phyloP scores from a whole-genome alignment of 257 asterid genomes.

The Nicotiana benthamiana region DNA sequence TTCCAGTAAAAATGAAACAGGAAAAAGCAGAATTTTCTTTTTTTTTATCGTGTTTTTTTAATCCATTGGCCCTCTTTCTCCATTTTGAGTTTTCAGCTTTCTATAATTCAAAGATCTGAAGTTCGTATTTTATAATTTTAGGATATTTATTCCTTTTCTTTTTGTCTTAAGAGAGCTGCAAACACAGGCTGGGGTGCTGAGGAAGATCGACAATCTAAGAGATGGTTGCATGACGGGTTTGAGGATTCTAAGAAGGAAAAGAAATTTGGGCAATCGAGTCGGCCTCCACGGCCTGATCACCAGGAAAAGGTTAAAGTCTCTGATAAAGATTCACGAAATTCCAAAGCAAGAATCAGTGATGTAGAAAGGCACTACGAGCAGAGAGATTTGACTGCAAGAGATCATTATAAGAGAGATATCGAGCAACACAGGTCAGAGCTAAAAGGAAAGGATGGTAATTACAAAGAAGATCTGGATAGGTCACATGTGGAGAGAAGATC shows the following conservation, averaged over 20 bases:
- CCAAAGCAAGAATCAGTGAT: constrained; percentile 17
- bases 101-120: not conserved
- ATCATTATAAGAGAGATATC: constrained; percentile 17
- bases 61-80: not conserved
- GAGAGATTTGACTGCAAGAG: constrained; percentile 14
- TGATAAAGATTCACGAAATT: constrained; percentile 21
- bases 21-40: not conserved
- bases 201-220: constrained; percentile 49
- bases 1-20: not conserved
- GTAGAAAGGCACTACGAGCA: constrained; percentile 13
- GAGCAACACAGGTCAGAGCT: constrained; percentile 18
- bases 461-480: constrained; percentile 21
- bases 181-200: constrained; percentile 96
- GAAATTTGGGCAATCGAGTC: constrained; percentile 24
- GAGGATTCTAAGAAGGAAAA: constrained; percentile 34
- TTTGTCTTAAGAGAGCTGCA: constrained; percentile 68
- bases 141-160: not conserved
- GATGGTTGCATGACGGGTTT: constrained; percentile 45
- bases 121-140: not conserved
- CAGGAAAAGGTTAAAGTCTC: constrained; percentile 17
- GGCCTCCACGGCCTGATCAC: constrained; percentile 18
- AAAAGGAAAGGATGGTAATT: constrained; percentile 17
- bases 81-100: not conserved
- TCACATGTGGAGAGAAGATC: constrained; percentile 23
- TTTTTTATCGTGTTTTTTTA: not conserved